phyloP scores from a whole-genome alignment of 768 basidiomycete species.

The Tylopilus felleus region DNA sequence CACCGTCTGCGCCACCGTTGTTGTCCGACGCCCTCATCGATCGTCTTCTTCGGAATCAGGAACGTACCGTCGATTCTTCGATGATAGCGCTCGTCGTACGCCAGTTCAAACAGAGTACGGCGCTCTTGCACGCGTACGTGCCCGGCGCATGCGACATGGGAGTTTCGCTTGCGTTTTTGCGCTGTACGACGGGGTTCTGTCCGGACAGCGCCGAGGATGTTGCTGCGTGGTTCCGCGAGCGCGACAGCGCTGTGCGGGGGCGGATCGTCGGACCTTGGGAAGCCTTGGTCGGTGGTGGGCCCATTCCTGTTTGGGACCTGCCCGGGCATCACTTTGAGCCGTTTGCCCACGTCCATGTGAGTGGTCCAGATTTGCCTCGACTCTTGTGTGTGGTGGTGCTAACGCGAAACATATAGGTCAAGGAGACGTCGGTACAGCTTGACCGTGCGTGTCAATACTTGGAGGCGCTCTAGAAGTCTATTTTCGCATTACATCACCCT shows the following conservation, averaged over 20 bases:
- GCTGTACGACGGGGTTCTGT: slow-evolving; percentile 47
- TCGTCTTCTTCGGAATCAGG: slow-evolving; percentile 36
- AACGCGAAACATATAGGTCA: slow-evolving; percentile 6
- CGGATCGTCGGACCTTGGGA: slow-evolving; percentile 47
- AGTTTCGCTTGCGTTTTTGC: slow-evolving; percentile 47
- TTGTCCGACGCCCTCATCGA: slow-evolving; percentile 53
- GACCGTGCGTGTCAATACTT: slow-evolving; percentile 18
- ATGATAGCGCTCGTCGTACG: slow-evolving; percentile 36
- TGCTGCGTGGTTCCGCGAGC: slow-evolving; percentile 52
- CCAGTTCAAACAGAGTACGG: slow-evolving; percentile 50
- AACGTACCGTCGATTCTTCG: slow-evolving; percentile 27
- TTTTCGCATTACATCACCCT: background rate
- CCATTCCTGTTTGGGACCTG: slow-evolving; percentile 48
- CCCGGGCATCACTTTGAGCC: slow-evolving; percentile 66
- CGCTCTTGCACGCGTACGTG: slow-evolving; percentile 46
- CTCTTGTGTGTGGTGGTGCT: background rate
- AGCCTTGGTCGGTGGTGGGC: slow-evolving; percentile 31
- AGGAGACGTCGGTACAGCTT: slow-evolving; percentile 24
- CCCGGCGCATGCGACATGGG: slow-evolving; percentile 29
- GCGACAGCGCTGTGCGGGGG: slow-evolving; percentile 23
- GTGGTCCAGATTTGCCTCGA: slow-evolving; percentile 20
- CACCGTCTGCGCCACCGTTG: slow-evolving; percentile 49
- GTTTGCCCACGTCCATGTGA: slow-evolving; percentile 51
- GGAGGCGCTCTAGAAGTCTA: background rate
- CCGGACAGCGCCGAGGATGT: slow-evolving; percentile 34